Evolutionary conservation across 306 rosid species (phyloP).

Genomic region (Ormosia emarginata): DNA sequence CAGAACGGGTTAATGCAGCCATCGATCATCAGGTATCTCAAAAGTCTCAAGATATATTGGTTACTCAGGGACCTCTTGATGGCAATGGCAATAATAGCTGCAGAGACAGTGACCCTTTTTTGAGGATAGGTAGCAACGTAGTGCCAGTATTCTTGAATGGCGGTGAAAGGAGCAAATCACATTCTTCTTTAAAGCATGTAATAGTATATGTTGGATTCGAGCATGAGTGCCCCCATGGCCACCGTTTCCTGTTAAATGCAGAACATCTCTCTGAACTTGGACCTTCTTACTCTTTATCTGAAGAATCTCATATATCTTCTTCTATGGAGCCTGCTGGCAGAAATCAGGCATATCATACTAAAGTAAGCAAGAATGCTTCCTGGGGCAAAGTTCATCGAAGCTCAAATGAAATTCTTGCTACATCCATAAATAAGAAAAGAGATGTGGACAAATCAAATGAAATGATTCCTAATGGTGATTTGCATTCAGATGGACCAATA

Average conservation of each 20-base stretch:
- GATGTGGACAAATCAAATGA: constrained; percentile 47
- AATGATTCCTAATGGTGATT: constrained; percentile 41
- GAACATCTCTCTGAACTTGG: constrained; percentile 79
- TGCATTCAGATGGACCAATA: constrained; percentile 30
- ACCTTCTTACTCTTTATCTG: constrained; percentile 44
- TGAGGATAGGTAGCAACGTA: constrained; percentile 69
- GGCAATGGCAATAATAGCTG: constrained; percentile 29
- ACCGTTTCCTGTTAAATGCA: constrained; percentile 75
- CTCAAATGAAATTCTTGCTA: constrained; percentile 45
- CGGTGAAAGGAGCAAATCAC: constrained; percentile 41
- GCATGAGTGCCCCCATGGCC: constrained; percentile 95
- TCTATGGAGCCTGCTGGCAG: constrained; percentile 38
- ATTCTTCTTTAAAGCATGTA: constrained; percentile 45
- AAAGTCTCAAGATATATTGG: constrained; percentile 43
- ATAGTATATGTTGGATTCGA: constrained; percentile 77
- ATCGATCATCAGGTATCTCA: constrained; percentile 36
- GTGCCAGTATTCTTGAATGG: constrained; percentile 63
- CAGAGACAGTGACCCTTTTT: constrained; percentile 50
- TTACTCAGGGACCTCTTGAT: constrained; percentile 38
- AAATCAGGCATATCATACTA: constrained; percentile 41
- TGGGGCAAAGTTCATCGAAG: constrained; percentile 50
- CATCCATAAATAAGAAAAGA: constrained; percentile 48
- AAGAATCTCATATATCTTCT: constrained; percentile 49
- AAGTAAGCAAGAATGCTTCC: constrained; percentile 46
- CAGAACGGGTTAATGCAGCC: constrained; percentile 36